Evolutionary conservation across 1,284 basidiomycete species (phyloP), one percentile per base, ranked within the genome.

Genomic region (Puccinia hordei): DNA sequence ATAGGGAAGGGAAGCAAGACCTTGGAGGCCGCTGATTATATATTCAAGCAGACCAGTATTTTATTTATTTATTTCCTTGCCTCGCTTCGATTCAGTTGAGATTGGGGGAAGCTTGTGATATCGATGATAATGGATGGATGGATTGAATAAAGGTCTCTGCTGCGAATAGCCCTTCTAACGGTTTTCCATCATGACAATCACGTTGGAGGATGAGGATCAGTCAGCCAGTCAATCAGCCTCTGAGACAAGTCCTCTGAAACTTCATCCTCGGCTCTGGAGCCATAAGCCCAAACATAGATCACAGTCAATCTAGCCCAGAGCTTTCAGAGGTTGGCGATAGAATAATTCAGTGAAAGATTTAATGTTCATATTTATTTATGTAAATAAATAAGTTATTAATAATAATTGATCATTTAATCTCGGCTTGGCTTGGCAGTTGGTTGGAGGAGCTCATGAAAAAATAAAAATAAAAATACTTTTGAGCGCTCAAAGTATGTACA

Each of bases 231-330:
- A 57, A 44, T 44, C 41, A 44, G 6, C 17, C 13, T 19, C 17
- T 19, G 51, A 53, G 51, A 53, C 9, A 19, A 53, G 22, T 57
- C n/a, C 6, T 57, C 55, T 57, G 55, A 57, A n/a, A n/a, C n/a
- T 10, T n/a, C 19, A 57, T 57, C 55, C 6, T 57, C n/a, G 55
- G 41, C 41, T 44, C 41, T 27, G 19, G 55, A 1, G 19, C n/a
- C n/a, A 27, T 22, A 57, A 57, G 55, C 55, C n/a, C n/a, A n/a
- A n/a, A n/a, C n/a, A n/a, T n/a, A 57, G 24, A 57, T 57, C n/a
- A 57, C 55, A 57, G 55, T 57, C 22, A 57, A 1, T 24, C 55
- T 22, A 57, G 55, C 5, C 51, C 51, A 19, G 51, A 53, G 51
- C 17, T 8, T n/a, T n/a, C n/a, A n/a, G n/a, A n/a, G n/a, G n/a